Percentiles rank a stretch among this genome's conserved stretches.
These are phyloP conservation scores for Conticribra weissflogii DNA, from an alignment of 108 stramenopile species.

Conservation along the genomic window DNA sequence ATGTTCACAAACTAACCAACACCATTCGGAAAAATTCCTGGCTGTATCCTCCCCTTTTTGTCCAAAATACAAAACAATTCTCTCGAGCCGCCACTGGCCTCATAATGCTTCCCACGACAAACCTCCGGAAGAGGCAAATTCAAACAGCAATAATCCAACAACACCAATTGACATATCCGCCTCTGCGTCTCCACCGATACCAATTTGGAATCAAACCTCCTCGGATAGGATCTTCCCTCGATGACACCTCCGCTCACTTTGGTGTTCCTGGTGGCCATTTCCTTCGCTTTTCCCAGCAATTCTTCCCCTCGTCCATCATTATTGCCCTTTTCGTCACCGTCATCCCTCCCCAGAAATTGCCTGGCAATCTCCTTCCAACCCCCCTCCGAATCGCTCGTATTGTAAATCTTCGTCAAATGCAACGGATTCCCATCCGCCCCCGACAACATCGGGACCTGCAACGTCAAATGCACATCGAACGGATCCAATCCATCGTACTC, in stretches of 20 bases:
- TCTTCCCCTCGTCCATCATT: conserved; percentile 10
- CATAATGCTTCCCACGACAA: conserved; percentile 16
- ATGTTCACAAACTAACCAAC: not conserved
- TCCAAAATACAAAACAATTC: conserved; percentile 12
- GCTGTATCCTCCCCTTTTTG: not conserved
- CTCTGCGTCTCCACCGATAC: conserved; percentile 26
- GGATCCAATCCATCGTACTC: conserved; percentile 38
- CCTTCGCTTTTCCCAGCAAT: not conserved
- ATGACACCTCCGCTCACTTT: conserved; percentile 14
- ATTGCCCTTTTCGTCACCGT: too few species aligned
- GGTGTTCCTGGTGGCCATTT: not conserved
- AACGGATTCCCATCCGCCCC: conserved; percentile 20
- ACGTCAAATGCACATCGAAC: conserved; percentile 45
- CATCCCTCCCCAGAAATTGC: conserved; percentile 33
- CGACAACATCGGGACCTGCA: conserved; percentile 41
- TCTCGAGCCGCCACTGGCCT: not conserved
- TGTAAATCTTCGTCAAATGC: conserved; percentile 45
- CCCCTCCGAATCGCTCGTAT: conserved; percentile 27
- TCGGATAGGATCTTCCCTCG: conserved; percentile 22
- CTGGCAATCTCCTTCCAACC: conserved; percentile 18
- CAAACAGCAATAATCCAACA: conserved; percentile 38
- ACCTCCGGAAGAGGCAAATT: conserved; percentile 30
- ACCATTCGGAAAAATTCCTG: not conserved
- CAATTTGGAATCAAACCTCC: conserved; percentile 25
- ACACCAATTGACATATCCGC: conserved; percentile 17